These are phyloP conservation scores for Penicillium pulvis DNA, from an alignment of 495 filamentous ascomycete genomes.

Conservation along the genomic window DNA sequence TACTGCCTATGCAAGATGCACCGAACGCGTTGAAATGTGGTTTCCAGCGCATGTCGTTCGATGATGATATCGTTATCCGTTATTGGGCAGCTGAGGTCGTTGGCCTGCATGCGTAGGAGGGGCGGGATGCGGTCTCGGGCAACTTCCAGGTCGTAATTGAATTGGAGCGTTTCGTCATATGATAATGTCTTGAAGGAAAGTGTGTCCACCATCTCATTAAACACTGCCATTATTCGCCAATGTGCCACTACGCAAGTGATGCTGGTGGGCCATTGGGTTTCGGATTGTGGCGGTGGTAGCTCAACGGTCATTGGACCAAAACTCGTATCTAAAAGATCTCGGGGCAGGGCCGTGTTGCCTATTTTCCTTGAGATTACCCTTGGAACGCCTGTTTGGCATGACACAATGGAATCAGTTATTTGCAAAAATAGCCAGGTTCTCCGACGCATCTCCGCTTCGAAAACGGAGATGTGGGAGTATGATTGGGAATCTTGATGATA, in stretches of 20 bases:
- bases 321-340: neutral
- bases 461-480: neutral
- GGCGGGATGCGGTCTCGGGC: neutral
- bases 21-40: neutral
- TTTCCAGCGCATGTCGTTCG: neutral
- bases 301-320: neutral
- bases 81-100: neutral
- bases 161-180: neutral
- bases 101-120: neutral
- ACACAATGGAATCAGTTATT: neutral
- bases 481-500: neutral
- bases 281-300: neutral
- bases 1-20: neutral
- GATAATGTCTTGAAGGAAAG: neutral
- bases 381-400: neutral
- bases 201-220: neutral
- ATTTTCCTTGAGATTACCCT: neutral
- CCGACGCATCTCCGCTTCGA: neutral
- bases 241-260: neutral
- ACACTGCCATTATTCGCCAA: neutral
- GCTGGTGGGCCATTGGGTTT: neutral
- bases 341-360: neutral
- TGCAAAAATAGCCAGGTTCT: neutral
- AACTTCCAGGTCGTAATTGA: neutral
- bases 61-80: neutral